Evolutionary conservation across 768 basidiomycete species (phyloP), one percentile per base, ranked within the genome.

Genomic region (Hygrocybe punicea): DNA sequence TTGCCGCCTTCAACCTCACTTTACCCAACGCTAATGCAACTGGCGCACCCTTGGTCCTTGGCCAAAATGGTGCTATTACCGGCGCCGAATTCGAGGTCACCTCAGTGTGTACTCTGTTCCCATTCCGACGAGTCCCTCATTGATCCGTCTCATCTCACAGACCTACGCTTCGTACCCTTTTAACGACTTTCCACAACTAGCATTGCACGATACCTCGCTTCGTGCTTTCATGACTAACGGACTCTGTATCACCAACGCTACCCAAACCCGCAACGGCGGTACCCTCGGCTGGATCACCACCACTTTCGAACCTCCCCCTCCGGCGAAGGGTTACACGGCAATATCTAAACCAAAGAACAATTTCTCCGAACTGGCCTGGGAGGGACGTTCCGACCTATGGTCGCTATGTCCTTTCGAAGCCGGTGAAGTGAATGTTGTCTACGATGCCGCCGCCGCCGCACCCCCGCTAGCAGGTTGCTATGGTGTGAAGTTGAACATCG

Each of bases 161-260:
- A 82, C 81, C 2, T 79, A 68, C 44, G 73, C 74, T 21, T 79
- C 81, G 13, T 82, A 69, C 64, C 81, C 79, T 13, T 80, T 77
- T 69, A 72, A 81, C 65, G 74, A 79, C 45, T 81, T 73, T 60
- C 78, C 81, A 0, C 48, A 64, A 13, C 58, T 82, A 11, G 67
- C 71, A 25, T 71, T 83, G 51, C 51, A 68, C 7, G 59, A 75
- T 40, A 70, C 73, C 33, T 69, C 69, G 7, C 62, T 83, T 16
- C 69, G 71, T 23, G 78, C 78, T 1, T 73, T 72, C 54, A 60
- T 57, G n/a, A 13, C 13, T n/a, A 19, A 64, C 25, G 74, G 74
- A 16, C 60, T 67, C 17, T 76, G 73, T 72, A 62, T 63, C 46
- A 75, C 75, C 5, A 79, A 78, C 56, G 74, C 75, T 11, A 78